Evolutionary conservation across 1,139 yeast species (phyloP), one percentile per base, ranked within the genome.

Genomic region (Yamadazyma conglobata): DNA sequence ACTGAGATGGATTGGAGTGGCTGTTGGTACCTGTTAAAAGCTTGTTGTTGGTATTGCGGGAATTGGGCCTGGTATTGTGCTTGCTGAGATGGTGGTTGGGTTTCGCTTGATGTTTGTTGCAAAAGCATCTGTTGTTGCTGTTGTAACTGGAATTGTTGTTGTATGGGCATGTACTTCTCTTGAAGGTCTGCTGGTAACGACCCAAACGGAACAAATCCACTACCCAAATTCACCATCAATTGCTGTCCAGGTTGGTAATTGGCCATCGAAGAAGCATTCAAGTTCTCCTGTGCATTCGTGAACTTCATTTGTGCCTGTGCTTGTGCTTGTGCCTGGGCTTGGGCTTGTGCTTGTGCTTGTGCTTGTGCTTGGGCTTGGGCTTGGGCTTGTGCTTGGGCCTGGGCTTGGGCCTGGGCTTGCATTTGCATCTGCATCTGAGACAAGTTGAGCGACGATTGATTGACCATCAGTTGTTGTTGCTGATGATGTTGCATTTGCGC

Each of bases 161-260:
- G 53, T 12, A 40, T 43, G 28, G 38, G 42, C 38, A 47, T 39
- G 23, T 41, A 44, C 32, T 46, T 41, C 41, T 47, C 49, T 28
- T 48, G 55, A 9, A 46, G 28, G 17, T 40, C 43, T 3, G 48
- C 47, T 13, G 44, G 52, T 27, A 51, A 41, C 3, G 47, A 35
- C 19, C 33, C 38, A 30, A 47, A 48, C 6, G 55, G 54, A 11
- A 48, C 43, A 31, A 40, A 48, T 6, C 52, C 53, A 31, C 25
- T 40, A 2, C 46, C 46, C 10, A 39, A 22, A 30, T 51, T 51
- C 9, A 48, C 54, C 56, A 52, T 52, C 30, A 48, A 33, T 28
- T 47, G 54, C 24, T 39, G 48, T 19, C 40, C 43, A 5, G 30
- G 10, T 13, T 17, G 19, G 15, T 17, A 17, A 17, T 9, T 17